Evolutionary conservation across 345 rosid species (phyloP).

Genomic region (Ceriops zippeliana): DNA sequence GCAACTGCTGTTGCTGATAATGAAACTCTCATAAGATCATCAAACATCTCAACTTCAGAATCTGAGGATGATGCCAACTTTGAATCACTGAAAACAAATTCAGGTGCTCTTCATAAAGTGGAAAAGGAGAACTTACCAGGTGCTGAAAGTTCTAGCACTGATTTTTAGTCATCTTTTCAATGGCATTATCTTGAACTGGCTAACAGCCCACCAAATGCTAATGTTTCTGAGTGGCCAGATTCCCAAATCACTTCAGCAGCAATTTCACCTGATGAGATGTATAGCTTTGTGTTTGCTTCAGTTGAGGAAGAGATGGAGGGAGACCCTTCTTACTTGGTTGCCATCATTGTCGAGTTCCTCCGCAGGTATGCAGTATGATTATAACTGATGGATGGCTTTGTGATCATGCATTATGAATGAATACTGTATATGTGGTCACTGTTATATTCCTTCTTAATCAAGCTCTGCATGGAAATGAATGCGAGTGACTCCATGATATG

Average conservation of each 20-base stretch:
- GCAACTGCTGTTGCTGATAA: slow-evolving; percentile 24
- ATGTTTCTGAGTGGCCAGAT: slow-evolving; percentile 55
- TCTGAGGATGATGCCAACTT: slow-evolving; percentile 45
- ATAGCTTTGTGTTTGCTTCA: slow-evolving; percentile 73
- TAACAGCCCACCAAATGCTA: slow-evolving; percentile 46
- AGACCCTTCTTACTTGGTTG: slow-evolving; percentile 79
- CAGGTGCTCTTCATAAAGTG: slow-evolving; percentile 34
- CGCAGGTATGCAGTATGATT: slow-evolving; percentile 54
- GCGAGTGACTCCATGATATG: background rate
- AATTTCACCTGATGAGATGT: slow-evolving; percentile 93
- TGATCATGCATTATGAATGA: background rate
- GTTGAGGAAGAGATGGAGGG: slow-evolving; percentile 83
- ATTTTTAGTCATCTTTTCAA: slow-evolving; percentile 30
- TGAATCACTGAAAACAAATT: slow-evolving; percentile 36
- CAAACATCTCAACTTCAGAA: slow-evolving; percentile 42
- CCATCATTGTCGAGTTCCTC: slow-evolving; percentile 78
- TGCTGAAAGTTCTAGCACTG: slow-evolving; percentile 35
- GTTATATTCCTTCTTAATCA: background rate
- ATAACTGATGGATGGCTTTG: slow-evolving; percentile 9
- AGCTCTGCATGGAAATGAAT: background rate
- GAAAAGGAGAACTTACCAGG: slow-evolving; percentile 28
- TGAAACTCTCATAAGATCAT: slow-evolving; percentile 35
- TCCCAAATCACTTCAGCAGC: slow-evolving; percentile 70
- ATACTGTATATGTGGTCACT: slow-evolving; percentile 1
- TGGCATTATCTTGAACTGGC: slow-evolving; percentile 37